Evolutionary conservation across 2,329 filamentous ascomycete genomes (phyloP).

Genomic region (Aspergillus carbonarius): DNA sequence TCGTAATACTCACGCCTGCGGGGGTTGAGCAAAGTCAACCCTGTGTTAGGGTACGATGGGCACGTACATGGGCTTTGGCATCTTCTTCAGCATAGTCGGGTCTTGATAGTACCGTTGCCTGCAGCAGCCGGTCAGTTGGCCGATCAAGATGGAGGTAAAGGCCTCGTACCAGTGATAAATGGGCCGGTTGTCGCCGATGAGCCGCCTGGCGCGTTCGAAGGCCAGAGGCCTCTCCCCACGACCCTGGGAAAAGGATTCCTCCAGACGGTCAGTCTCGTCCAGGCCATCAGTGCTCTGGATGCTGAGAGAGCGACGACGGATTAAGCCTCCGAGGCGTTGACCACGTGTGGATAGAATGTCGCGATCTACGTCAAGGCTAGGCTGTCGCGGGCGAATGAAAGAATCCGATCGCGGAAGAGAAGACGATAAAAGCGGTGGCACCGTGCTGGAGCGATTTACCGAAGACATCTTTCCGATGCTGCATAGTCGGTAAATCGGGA

Average conservation of each 20-base stretch:
- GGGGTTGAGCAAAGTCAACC: background rate
- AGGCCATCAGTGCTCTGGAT: conserved; percentile 18
- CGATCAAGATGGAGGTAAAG: background rate
- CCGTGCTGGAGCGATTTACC: conserved; percentile 6
- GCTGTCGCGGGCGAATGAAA: conserved; percentile 24
- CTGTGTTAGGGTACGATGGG: background rate
- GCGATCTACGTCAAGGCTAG: conserved; percentile 35
- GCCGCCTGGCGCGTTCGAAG: conserved; percentile 23
- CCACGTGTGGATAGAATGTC: conserved; percentile 41
- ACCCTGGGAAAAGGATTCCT: conserved; percentile 10
- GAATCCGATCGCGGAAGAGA: conserved; percentile 13
- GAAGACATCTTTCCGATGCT: conserved; percentile 8
- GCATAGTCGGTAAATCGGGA: too few species aligned
- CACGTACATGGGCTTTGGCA: conserved; percentile 68
- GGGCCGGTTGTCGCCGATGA: conserved; percentile 87
- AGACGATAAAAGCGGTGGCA: conserved; percentile 7
- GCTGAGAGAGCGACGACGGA: conserved; percentile 29
- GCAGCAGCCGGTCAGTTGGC: background rate
- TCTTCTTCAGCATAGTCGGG: conserved; percentile 68
- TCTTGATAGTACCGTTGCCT: conserved; percentile 80
- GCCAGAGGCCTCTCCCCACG: conserved; percentile 32
- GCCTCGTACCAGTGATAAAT: conserved; percentile 68
- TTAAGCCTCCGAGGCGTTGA: conserved; percentile 35
- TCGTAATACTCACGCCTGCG: conserved; percentile 77
- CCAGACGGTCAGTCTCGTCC: conserved; percentile 12